Conservation (phyloP, 805 yeast genomes). For the Candida parachauliodes region DNA sequence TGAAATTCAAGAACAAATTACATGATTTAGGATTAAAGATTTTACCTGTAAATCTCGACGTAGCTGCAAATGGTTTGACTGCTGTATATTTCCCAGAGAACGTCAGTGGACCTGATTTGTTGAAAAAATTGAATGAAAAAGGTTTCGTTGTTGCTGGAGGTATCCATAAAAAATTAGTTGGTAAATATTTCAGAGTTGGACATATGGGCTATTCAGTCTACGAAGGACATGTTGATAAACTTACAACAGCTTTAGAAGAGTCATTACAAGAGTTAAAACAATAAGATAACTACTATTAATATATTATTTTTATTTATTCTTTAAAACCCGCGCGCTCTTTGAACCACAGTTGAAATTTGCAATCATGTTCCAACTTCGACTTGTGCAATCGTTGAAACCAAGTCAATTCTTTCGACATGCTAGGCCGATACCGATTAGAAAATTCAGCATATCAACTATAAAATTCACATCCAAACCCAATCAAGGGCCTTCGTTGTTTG, state of each 20-base stretch:
- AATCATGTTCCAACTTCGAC: slow-evolving; percentile 7
- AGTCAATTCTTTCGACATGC: no score
- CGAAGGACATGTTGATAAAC: slow-evolving; percentile 37
- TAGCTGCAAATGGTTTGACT: slow-evolving; percentile 84
- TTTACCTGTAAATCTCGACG: slow-evolving; percentile 54
- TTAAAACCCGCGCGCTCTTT: not conserved
- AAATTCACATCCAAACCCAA: not conserved
- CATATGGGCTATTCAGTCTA: slow-evolving; percentile 86
- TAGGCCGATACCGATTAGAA: no score
- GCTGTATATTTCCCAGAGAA: slow-evolving; percentile 82
- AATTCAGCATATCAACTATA: not conserved
- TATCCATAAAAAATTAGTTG: slow-evolving; percentile 73
- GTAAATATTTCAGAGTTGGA: slow-evolving; percentile 88
- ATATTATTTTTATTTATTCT: not conserved
- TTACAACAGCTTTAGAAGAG: slow-evolving; percentile 32
- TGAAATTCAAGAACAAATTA: slow-evolving; percentile 58
- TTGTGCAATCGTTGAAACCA: slow-evolving; percentile 1
- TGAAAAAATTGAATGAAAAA: slow-evolving; percentile 52
- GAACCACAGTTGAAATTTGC: slow-evolving; percentile 6
- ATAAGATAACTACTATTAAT: not conserved
- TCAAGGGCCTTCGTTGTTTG: slow-evolving; percentile 10
- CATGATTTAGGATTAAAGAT: slow-evolving; percentile 59
- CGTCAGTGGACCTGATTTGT: slow-evolving; percentile 62
- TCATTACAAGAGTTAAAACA: slow-evolving; percentile 20
- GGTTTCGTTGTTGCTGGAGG: slow-evolving; percentile 88